Percentiles rank a stretch among this genome's conserved stretches.
phyloP scores from a whole-genome alignment of 2,329 filamentous ascomycete species.

The Colletotrichum sp. region DNA sequence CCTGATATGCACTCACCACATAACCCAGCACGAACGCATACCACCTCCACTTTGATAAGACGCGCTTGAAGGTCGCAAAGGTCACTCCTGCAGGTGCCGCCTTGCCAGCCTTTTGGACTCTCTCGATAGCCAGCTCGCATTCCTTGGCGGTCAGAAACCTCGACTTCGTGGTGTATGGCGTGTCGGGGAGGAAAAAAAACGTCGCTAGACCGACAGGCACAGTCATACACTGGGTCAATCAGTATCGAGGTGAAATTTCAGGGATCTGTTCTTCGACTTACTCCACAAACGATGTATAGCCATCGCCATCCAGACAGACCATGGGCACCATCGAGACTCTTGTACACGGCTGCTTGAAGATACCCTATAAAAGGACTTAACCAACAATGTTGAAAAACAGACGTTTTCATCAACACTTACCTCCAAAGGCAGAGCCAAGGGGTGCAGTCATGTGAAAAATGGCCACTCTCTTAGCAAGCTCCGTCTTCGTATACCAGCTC shows the following conservation, averaged over 20 bases:
- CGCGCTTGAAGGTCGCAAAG: constrained; percentile 16
- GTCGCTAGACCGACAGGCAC: constrained; percentile 23
- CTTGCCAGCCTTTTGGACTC: constrained; percentile 16
- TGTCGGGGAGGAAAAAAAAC: constrained; percentile 6
- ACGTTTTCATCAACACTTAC: not conserved
- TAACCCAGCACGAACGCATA: constrained; percentile 25
- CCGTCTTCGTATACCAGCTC: constrained; percentile 42
- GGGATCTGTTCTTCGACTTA: not conserved
- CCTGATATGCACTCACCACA: constrained; percentile 5
- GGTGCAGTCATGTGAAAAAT: constrained; percentile 55
- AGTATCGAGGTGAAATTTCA: not conserved
- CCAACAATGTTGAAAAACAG: not conserved
- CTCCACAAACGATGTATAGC: constrained; percentile 45
- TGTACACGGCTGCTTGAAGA: constrained; percentile 59
- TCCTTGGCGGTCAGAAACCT: constrained; percentile 1
- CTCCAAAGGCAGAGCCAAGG: constrained; percentile 57
- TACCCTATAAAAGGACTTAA: constrained; percentile 42
- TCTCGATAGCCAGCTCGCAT: constrained; percentile 6
- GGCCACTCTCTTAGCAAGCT: constrained; percentile 54
- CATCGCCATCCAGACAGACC: constrained; percentile 46
- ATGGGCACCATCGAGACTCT: constrained; percentile 51
- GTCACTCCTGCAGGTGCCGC: constrained; percentile 19
- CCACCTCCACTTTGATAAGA: constrained; percentile 21
- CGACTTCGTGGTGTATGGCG: constrained; percentile 7
- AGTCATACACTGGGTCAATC: constrained; percentile 7